Base-by-base conservation (phyloP, 495 filamentous ascomycete species). In the Annulohypoxylon stygium region DNA sequence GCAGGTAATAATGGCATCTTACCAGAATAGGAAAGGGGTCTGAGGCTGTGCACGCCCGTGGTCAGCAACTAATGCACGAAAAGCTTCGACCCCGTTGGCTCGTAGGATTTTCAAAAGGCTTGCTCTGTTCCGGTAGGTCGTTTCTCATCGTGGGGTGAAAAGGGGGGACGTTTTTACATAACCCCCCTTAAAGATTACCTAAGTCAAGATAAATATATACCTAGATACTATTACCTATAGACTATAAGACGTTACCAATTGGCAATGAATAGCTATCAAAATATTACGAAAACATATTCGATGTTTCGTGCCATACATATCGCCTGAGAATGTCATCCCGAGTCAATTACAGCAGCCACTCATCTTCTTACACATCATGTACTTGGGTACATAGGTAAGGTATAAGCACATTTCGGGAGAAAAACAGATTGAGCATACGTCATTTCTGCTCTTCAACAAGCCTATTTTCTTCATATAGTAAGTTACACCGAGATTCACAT, bases 1-100 rank as follows among this genome's bases (percentile, higher is more conserved):
- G 71, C 71, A 74, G 67, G 71, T 70, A 74, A 74, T 66, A 69
- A 70, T 70, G 62, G 62, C 67, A 59, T 74, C 62, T 70, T 70
- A 70, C 63, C 71, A 26, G 50, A 74, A 67, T 51, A 23, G 67
- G 71, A 34, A 61, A 74, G 43, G 59, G 50, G 6, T 63, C n/a
- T 64, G 71, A 74, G 71, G 71, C 71, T 63, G 71, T 74, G 71
- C 71, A 66, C 48, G 53, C 66, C 67, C 67, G 50, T 50, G 4
- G 65, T 66, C 61, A 66, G 66, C 71, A 54, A 57, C 66, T 74
- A 69, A 70, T 69, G 70, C 61, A 65, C 16, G 3, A 25, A 25
- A 66, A 65, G 45, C 36, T 61, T 9, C 26, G 58, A 43, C 48
- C 65, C 62, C 62, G 71, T 69, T 61, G 71, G 66, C 39, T 14